These are phyloP conservation scores for Fusarium azukiicola DNA, from an alignment of 2,329 filamentous ascomycete species.

Conservation along the genomic window DNA sequence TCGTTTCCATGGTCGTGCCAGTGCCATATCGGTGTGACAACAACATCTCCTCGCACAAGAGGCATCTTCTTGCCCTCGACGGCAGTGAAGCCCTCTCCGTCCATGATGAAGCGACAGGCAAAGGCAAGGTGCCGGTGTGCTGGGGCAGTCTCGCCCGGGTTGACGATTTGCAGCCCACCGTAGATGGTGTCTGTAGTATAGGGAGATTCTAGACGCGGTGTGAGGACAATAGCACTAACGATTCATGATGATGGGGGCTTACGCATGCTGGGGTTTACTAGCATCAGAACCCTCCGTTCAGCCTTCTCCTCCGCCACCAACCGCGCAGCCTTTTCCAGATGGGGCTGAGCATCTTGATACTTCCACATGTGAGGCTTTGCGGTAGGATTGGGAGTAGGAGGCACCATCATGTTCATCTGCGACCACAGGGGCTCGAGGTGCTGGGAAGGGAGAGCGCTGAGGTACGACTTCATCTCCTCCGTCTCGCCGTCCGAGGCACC, in stretches of 20 bases:
- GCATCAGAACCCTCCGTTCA: slow-evolving; percentile 66
- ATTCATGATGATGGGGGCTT: neutral
- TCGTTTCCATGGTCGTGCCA: slow-evolving; percentile 82
- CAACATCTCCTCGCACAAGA: slow-evolving; percentile 75
- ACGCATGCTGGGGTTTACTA: slow-evolving; percentile 73
- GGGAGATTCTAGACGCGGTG: slow-evolving; percentile 65
- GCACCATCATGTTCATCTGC: slow-evolving; percentile 70
- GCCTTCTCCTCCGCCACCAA: slow-evolving; percentile 64
- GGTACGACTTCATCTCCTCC: slow-evolving; percentile 55
- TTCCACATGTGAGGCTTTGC: slow-evolving; percentile 65
- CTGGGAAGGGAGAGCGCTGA: slow-evolving; percentile 54
- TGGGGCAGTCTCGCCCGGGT: slow-evolving; percentile 76
- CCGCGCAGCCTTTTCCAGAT: slow-evolving; percentile 59
- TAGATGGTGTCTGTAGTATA: slow-evolving; percentile 74
- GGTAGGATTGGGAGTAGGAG: slow-evolving; percentile 68
- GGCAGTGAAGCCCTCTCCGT: slow-evolving; percentile 78
- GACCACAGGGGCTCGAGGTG: slow-evolving; percentile 70
- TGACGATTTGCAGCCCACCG: slow-evolving; percentile 77
- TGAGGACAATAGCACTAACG: neutral
- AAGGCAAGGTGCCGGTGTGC: slow-evolving; percentile 78
- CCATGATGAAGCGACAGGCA: slow-evolving; percentile 78
- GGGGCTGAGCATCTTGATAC: slow-evolving; percentile 60
- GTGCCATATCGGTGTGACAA: slow-evolving; percentile 78
- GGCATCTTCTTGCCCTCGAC: slow-evolving; percentile 75
- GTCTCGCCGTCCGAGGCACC: slow-evolving; percentile 37